Conservation (phyloP, 768 basidiomycete species). For the Tulasnella calospora region DNA sequence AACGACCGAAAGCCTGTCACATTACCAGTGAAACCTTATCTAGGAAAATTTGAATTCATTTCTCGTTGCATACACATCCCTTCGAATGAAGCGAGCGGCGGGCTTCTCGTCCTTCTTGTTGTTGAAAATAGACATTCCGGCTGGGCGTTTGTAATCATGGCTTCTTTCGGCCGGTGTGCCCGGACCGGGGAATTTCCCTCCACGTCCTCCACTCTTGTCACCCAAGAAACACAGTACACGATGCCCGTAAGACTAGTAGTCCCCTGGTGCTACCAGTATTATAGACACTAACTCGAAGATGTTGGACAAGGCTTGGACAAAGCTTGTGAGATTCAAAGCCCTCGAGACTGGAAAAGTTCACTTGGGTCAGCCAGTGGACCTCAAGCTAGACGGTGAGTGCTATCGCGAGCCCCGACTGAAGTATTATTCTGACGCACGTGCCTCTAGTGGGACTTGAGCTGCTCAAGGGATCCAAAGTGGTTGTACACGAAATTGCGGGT, state of each 20-base stretch:
- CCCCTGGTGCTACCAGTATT: neutral
- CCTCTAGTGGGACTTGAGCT: constrained; percentile 49
- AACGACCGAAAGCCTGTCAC: neutral
- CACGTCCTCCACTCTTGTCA: neutral
- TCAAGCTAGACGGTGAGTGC: constrained; percentile 55
- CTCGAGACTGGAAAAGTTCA: constrained; percentile 68
- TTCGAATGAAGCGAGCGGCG: neutral
- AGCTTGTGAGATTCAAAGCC: constrained; percentile 77
- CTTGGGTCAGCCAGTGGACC: constrained; percentile 70
- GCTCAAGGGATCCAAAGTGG: constrained; percentile 50
- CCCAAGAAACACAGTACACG: neutral
- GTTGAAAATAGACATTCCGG: neutral
- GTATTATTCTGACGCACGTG: neutral
- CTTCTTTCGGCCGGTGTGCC: neutral
- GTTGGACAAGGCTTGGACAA: constrained; percentile 50
- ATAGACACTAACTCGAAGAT: neutral
- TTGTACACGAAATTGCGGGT: constrained; percentile 67
- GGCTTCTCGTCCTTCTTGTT: neutral
- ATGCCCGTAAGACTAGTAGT: neutral
- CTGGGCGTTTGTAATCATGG: neutral
- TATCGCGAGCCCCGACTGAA: neutral
- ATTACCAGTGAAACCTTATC: neutral
- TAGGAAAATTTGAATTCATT: neutral
- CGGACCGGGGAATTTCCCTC: neutral
- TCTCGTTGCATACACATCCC: neutral